Evolutionary conservation across 768 basidiomycete genomes (phyloP).

Genomic region (Pisolithus marmoratus): DNA sequence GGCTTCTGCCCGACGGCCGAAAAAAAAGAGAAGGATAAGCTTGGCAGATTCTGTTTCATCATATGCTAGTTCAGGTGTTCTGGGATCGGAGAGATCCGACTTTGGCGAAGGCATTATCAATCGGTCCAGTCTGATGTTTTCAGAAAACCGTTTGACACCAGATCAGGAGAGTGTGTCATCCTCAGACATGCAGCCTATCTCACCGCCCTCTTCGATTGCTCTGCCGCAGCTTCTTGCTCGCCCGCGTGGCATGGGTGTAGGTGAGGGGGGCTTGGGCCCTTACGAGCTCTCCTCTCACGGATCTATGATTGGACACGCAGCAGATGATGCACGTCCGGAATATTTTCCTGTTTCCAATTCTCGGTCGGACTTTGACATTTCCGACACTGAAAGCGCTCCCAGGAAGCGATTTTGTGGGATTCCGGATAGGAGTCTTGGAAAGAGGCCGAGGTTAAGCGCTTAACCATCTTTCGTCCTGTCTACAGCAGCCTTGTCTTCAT

Average conservation of each 20-base stretch:
- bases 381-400: slow-evolving; percentile 19
- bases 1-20: slow-evolving; percentile 23
- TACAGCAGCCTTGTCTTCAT: slow-evolving; percentile 1
- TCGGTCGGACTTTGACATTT: slow-evolving; percentile 28
- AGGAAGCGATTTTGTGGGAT: slow-evolving; percentile 19
- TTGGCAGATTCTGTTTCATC: slow-evolving; percentile 31
- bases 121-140: slow-evolving; percentile 15
- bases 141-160: slow-evolving; percentile 28
- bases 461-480: slow-evolving; percentile 12
- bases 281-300: slow-evolving; percentile 23
- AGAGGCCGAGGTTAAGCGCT: slow-evolving; percentile 21
- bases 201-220: slow-evolving; percentile 24
- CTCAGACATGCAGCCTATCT: slow-evolving; percentile 28
- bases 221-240: slow-evolving; percentile 24
- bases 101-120: slow-evolving; percentile 17
- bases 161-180: slow-evolving; percentile 28
- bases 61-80: slow-evolving; percentile 23
- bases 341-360: slow-evolving; percentile 32
- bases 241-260: slow-evolving; percentile 8
- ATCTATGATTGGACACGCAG: slow-evolving; percentile 3
- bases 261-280: slow-evolving; percentile 19
- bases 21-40: slow-evolving; percentile 32
- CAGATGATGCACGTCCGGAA: slow-evolving; percentile 23
- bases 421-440: slow-evolving; percentile 20
- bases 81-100: slow-evolving; percentile 16